Evolutionary conservation across 768 basidiomycete species (phyloP).

Genomic region (Rhizopogon vinicolor): DNA sequence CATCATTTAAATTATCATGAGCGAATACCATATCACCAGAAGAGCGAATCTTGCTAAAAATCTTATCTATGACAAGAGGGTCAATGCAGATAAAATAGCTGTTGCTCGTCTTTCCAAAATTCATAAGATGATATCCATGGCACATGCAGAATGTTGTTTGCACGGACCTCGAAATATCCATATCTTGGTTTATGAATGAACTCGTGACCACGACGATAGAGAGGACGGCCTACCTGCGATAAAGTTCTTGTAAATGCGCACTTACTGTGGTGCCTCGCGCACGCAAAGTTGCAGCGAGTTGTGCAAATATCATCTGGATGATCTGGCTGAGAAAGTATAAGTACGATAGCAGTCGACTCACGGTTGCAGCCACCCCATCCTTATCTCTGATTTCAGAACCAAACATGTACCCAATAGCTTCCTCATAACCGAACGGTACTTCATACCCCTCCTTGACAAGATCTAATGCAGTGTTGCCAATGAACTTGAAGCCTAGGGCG

Average conservation of each 20-base stretch:
- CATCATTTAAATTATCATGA: neutral
- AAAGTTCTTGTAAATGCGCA: slow-evolving; percentile 57
- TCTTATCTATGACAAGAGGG: slow-evolving; percentile 55
- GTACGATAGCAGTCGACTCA: slow-evolving; percentile 21
- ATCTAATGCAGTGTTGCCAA: slow-evolving; percentile 75
- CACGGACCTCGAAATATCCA: slow-evolving; percentile 69
- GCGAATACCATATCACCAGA: slow-evolving; percentile 37
- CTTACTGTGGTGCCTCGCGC: slow-evolving; percentile 48
- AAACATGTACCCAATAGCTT: slow-evolving; percentile 92
- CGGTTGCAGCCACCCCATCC: slow-evolving; percentile 82
- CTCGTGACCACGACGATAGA: neutral
- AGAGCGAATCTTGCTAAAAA: slow-evolving; percentile 65
- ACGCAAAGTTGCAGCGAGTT: slow-evolving; percentile 53
- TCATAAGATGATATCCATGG: neutral
- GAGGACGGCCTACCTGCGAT: slow-evolving; percentile 41
- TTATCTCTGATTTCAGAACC: slow-evolving; percentile 78
- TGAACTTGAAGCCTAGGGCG: slow-evolving; percentile 77
- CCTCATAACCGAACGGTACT: slow-evolving; percentile 83
- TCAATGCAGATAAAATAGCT: slow-evolving; percentile 79
- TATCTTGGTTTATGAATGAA: slow-evolving; percentile 41
- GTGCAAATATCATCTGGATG: slow-evolving; percentile 59
- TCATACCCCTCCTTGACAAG: slow-evolving; percentile 64
- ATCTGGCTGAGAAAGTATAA: neutral
- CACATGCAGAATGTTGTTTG: neutral
- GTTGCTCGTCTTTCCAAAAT: slow-evolving; percentile 60